These are phyloP conservation scores for Thecaphora thlaspeos DNA, from an alignment of 1,284 basidiomycete species.

Conservation along the genomic window DNA sequence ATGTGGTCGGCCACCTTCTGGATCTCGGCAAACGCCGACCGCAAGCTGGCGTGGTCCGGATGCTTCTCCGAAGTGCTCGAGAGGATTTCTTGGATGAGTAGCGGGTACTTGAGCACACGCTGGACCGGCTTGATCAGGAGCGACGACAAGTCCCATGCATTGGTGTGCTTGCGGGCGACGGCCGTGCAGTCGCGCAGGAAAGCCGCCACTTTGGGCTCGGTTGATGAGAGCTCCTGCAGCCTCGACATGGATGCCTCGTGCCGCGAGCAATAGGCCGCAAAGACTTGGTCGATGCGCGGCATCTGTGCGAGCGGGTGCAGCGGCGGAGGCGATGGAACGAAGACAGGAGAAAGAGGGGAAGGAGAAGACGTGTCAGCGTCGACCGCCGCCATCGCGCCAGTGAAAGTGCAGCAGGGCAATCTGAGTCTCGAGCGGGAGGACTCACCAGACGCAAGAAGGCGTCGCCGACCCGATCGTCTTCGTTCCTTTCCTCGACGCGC, in stretches of 20 bases:
- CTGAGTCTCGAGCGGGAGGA: slow-evolving; percentile 12
- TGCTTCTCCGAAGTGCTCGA: slow-evolving; percentile 69
- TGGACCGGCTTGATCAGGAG: slow-evolving; percentile 70
- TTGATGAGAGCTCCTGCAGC: slow-evolving; percentile 51
- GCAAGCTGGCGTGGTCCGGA: slow-evolving; percentile 70
- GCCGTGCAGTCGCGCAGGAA: slow-evolving; percentile 58
- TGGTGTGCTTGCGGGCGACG: slow-evolving; percentile 61
- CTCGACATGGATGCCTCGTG: slow-evolving; percentile 76
- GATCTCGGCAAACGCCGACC: slow-evolving; percentile 68
- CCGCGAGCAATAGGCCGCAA: slow-evolving; percentile 81
- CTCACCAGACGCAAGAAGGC: slow-evolving; percentile 73
- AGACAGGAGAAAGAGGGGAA: no score
- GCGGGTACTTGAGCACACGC: slow-evolving; percentile 71
- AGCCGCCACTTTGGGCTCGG: slow-evolving; percentile 39
- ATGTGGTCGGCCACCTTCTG: slow-evolving; percentile 78
- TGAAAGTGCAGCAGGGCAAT: no score
- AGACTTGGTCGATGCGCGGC: slow-evolving; percentile 73
- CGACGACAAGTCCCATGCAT: slow-evolving; percentile 90
- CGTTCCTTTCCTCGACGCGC: slow-evolving; percentile 12
- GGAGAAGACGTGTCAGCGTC: no score
- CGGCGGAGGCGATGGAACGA: background rate
- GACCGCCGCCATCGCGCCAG: no score
- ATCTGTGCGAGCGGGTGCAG: slow-evolving; percentile 63
- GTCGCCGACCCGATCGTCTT: slow-evolving; percentile 70
- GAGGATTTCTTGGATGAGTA: slow-evolving; percentile 74